Base-by-base conservation (phyloP, 352 stramenopile genomes). In the Pythium vanterpoolii region DNA sequence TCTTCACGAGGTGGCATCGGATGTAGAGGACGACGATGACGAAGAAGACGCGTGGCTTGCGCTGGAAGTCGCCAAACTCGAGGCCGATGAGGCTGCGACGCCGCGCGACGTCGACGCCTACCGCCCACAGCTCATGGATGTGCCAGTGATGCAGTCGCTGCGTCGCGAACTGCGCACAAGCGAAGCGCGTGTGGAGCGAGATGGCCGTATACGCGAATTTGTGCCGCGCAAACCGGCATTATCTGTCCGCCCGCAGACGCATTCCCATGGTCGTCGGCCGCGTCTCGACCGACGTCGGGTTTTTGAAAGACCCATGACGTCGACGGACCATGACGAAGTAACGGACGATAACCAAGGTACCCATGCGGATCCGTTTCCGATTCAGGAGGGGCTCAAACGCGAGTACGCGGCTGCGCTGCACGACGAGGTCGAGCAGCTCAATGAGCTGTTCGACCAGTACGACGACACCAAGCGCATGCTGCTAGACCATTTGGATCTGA, bases 81-180 rank as follows among this genome's bases (percentile, higher is more conserved):
- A 66, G 14, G 31, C 23, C 42, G 62, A 49, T 9, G 55, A 67
- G n/a, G 52, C 54, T 8, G 26, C 28, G 9, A 46, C 51, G n/a
- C 34, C 23, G 6, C 16, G 38, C 2, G 47, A 74, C 10, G 55
- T 60, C 21, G 62, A 72, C 2, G 51, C 34, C 13, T 88, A 87
- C 52, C 71, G 57, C 4, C 65, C 76, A 14, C 72, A 82, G 52
- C 53, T 87, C 39, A 88, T 89, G 79, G 75, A 89, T 53, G 74
- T 62, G 6, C 51, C 65, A 14, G 76, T 74, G 39, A 84, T 88
- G 55, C 63, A 68, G 4, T 33, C 60, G 33, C 51, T 90, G 47
- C 72, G 77, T n/a, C 47, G 46, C 39, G 59, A 70, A 16, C 50
- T 88, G 21, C 51, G 55, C 2, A 71, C 75, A 11, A 81, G 58